Evolutionary conservation across 2,329 filamentous ascomycete genomes (phyloP), one percentile per base, ranked within the genome.

Genomic region (Blastomyces gilchristii): DNA sequence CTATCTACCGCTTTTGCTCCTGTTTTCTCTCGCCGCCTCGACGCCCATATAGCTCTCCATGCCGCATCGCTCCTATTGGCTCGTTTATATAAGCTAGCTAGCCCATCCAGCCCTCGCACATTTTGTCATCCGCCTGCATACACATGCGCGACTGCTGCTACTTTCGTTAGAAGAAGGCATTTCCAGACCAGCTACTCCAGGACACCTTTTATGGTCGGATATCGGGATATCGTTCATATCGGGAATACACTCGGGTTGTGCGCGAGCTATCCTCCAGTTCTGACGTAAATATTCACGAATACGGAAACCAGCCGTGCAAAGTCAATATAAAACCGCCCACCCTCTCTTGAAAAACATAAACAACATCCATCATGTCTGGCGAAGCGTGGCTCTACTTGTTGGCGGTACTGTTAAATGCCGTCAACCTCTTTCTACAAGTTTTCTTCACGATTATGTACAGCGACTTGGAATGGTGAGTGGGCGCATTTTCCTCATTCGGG

Each of bases 401-500:
- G 79, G 88, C 93, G 80, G 95, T 99, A 79, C 85, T 99, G 77
- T 95, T 99, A 83, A 99, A 99, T 82, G 94, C 94, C 82, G 92
- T 99, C 86, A 99, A 99, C 83, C 85, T 99, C 74, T 99, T 99
- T 80, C 85, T 99, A 64, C 95, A 99, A 82, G 94, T 99, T 72
- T 99, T 99, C 85, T 99, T 99, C 82, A 99, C 94, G 64, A 99
- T 99, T 76, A 99, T 99, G 95, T 99, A 97, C 82, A 96, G 91
- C 79, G 94, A 99, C 84, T 81, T 99, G 73, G 94, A 99, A 88
- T 99, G 94, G 92, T 96, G 82, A 74, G 90, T 83, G 45, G n/a
- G 45, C 45, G 54, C 54, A 43, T 57, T 57, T n/a, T 54, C 54
- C 43, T 64, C 45, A n/a, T 61, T 58, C 63, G 25, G 18, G 31